Evolutionary conservation across 2,329 filamentous ascomycete genomes (phyloP).

Genomic region (Pestalotiopsis sp.): DNA sequence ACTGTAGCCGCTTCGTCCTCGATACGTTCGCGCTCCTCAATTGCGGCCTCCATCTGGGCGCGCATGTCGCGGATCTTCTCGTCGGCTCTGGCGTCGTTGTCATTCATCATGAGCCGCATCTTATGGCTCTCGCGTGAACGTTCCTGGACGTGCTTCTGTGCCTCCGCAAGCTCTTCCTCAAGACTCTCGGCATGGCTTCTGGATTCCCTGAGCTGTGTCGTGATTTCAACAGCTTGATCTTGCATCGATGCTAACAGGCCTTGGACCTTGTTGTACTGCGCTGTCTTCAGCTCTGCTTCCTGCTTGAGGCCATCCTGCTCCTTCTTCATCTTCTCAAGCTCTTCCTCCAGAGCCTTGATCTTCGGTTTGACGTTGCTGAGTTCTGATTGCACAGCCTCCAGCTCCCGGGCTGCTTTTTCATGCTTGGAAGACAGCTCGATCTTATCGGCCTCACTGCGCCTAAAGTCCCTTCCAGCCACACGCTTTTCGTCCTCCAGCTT

Average conservation of each 20-base stretch:
- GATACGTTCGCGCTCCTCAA: slow-evolving; percentile 91
- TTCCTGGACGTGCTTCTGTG: slow-evolving; percentile 83
- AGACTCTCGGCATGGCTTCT: slow-evolving; percentile 80
- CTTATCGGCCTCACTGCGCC: slow-evolving; percentile 77
- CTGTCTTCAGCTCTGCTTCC: slow-evolving; percentile 80
- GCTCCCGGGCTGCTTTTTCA: slow-evolving; percentile 72
- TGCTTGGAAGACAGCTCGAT: slow-evolving; percentile 74
- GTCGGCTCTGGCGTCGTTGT: slow-evolving; percentile 84
- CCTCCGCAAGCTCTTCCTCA: slow-evolving; percentile 89
- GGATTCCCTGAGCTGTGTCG: slow-evolving; percentile 88
- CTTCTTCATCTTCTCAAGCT: slow-evolving; percentile 67
- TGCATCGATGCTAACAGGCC: slow-evolving; percentile 89
- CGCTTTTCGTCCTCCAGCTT: slow-evolving; percentile 80
- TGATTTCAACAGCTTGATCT: slow-evolving; percentile 86
- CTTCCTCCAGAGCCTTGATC: slow-evolving; percentile 71
- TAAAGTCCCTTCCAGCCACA: slow-evolving; percentile 74
- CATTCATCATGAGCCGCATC: slow-evolving; percentile 85
- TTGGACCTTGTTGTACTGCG: slow-evolving; percentile 84
- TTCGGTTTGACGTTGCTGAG: slow-evolving; percentile 65
- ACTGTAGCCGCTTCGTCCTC: slow-evolving; percentile 87
- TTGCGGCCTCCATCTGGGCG: slow-evolving; percentile 81
- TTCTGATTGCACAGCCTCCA: slow-evolving; percentile 74
- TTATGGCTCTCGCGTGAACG: slow-evolving; percentile 91
- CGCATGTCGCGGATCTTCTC: slow-evolving; percentile 85
- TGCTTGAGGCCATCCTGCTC: slow-evolving; percentile 73